phyloP scores from a whole-genome alignment of 2,329 filamentous ascomycete genomes.

The Onygenales sp. region DNA sequence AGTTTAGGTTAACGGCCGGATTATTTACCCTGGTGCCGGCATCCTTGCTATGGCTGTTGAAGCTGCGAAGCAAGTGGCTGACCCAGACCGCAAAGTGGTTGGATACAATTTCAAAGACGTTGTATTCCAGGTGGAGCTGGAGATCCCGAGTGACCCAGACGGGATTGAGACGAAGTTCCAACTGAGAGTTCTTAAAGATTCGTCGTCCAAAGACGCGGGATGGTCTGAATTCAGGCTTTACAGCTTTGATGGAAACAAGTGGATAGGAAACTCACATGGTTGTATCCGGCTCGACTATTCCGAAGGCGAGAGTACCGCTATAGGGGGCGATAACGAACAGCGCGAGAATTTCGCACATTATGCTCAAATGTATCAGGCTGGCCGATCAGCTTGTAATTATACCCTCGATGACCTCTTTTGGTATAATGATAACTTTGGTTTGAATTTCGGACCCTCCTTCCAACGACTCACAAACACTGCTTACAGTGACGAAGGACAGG shows the following conservation, averaged over 20 bases:
- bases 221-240: not conserved
- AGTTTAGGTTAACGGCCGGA: slow-evolving; percentile 9
- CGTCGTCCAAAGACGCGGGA: not conserved
- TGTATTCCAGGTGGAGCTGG: not conserved
- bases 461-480: not conserved
- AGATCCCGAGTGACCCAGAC: not conserved
- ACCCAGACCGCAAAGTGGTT: slow-evolving; percentile 5
- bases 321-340: not conserved
- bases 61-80: slow-evolving; percentile 13
- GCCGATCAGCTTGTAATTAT: not conserved
- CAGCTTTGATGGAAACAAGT: not conserved
- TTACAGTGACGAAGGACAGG: not conserved
- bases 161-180: not conserved
- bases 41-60: slow-evolving; percentile 17
- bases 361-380: not conserved
- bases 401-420: not conserved
- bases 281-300: not conserved
- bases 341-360: not conserved
- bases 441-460: slow-evolving; percentile 1
- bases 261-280: not conserved
- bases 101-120: slow-evolving; percentile 4
- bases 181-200: not conserved
- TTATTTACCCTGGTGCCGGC: slow-evolving; percentile 19
- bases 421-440: not conserved
- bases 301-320: not conserved